phyloP scores from a whole-genome alignment of 495 filamentous ascomycete species.

The Podospora fimiseda region DNA sequence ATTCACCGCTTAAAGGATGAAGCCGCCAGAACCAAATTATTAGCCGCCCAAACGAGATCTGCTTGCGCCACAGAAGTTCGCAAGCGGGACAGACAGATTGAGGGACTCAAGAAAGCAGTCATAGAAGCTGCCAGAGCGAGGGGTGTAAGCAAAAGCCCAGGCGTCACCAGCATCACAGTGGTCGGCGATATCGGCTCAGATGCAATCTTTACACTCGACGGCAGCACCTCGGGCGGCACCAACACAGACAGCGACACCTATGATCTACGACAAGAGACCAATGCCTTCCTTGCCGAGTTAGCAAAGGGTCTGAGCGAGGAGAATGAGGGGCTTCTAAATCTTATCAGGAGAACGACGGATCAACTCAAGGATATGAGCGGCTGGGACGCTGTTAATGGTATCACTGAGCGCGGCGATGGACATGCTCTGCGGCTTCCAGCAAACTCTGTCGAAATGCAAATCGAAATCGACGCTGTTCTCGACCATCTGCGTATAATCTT shows the following conservation, averaged over 20 bases:
- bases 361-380: constrained; percentile 73
- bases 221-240: constrained; percentile 50
- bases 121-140: constrained; percentile 44
- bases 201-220: constrained; percentile 34
- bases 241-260: constrained; percentile 32
- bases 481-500: constrained; percentile 74
- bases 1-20: constrained; percentile 72
- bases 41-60: constrained; percentile 71
- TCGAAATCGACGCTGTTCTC: constrained; percentile 66
- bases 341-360: constrained; percentile 64
- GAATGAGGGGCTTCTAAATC: constrained; percentile 73
- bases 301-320: constrained; percentile 87
- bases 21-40: constrained; percentile 64
- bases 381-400: constrained; percentile 41
- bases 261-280: constrained; percentile 78
- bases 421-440: constrained; percentile 45
- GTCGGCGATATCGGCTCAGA: constrained; percentile 39
- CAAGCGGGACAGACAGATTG: constrained; percentile 82
- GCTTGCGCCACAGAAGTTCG: constrained; percentile 89
- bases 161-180: constrained; percentile 51
- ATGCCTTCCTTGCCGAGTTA: constrained; percentile 82
- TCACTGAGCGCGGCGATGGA: constrained; percentile 22
- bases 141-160: constrained; percentile 41
- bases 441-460: constrained; percentile 65
- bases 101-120: constrained; percentile 75